A percentile compares a stretch with the other conserved stretches of the same genome.
phyloP scores from a whole-genome alignment of 768 basidiomycete species.

The Mycena epipterygia region DNA sequence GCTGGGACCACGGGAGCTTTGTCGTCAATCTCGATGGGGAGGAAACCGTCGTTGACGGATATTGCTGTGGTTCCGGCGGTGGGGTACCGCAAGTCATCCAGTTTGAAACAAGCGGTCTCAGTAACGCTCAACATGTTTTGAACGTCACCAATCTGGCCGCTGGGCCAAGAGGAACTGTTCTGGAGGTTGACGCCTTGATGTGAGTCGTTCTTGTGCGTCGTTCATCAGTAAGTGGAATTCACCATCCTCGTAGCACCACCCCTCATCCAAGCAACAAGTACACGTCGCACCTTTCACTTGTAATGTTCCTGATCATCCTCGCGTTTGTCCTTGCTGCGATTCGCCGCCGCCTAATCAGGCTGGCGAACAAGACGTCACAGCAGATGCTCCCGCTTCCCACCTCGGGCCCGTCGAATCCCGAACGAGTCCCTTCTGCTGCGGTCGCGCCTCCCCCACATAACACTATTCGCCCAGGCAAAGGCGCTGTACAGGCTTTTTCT shows the following conservation, averaged over 20 bases:
- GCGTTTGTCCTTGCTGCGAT: background rate
- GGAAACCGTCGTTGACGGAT: constrained; percentile 22
- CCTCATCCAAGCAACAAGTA: background rate
- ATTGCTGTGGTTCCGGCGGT: constrained; percentile 15
- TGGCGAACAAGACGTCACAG: background rate
- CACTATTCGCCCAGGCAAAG: background rate
- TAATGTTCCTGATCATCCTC: background rate
- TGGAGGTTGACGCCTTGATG: constrained; percentile 32
- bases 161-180: constrained; percentile 3
- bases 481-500: background rate
- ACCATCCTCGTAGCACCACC: background rate
- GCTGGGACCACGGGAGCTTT: constrained; percentile 30
- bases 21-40: constrained; percentile 27
- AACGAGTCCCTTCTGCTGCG: too few species aligned
- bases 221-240: background rate
- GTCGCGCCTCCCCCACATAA: background rate
- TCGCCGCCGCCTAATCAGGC: background rate
- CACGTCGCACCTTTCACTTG: background rate
- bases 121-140: background rate
- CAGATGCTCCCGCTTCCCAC: background rate
- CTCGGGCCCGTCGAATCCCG: background rate
- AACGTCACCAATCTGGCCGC: constrained; percentile 24
- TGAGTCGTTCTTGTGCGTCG: background rate
- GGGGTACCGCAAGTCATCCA: constrained; percentile 30
- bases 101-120: constrained; percentile 15